Evolutionary conservation across 2,329 filamentous ascomycete species (phyloP).

Genomic region (Diaporthe citrichinensis): DNA sequence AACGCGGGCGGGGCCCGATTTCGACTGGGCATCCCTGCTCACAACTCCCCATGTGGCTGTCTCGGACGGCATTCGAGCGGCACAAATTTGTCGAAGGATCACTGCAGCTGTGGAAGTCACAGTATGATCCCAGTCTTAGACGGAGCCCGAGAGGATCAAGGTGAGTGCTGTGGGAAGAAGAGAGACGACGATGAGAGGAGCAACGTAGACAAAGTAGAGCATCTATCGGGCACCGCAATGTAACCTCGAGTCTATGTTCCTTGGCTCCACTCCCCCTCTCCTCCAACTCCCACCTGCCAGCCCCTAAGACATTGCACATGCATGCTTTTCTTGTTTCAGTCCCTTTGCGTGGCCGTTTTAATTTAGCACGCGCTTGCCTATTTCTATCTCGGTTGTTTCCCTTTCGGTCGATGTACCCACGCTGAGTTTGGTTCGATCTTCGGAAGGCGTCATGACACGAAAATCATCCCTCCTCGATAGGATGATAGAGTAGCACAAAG

Average conservation of each 20-base stretch:
- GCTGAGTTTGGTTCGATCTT: not conserved
- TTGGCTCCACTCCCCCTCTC: too few species aligned
- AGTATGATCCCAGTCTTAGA: not conserved
- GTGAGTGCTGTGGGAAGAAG: not conserved
- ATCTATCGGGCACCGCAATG: not conserved
- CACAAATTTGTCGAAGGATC: not conserved
- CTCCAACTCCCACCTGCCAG: too few species aligned
- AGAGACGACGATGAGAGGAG: not conserved
- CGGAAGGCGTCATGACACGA: not conserved
- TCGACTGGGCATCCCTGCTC: not conserved
- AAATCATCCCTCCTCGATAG: not conserved
- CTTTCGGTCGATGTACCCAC: not conserved
- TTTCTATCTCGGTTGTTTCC: too few species aligned
- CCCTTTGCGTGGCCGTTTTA: not conserved
- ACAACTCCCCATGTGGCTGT: not conserved
- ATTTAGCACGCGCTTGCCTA: too few species aligned
- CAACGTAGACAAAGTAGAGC: not conserved
- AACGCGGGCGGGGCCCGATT: fast-evolving
- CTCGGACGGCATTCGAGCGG: not conserved
- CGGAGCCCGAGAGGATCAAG: not conserved
- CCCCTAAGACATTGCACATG: not conserved
- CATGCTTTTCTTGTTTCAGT: not conserved
- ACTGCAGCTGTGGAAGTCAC: not conserved
- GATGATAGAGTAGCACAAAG: not conserved
- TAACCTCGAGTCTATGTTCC: not conserved